A percentile compares a stretch with the other conserved stretches of the same genome.
Conservation (phyloP, 768 basidiomycete species). For the Hericium erinaceus region DNA sequence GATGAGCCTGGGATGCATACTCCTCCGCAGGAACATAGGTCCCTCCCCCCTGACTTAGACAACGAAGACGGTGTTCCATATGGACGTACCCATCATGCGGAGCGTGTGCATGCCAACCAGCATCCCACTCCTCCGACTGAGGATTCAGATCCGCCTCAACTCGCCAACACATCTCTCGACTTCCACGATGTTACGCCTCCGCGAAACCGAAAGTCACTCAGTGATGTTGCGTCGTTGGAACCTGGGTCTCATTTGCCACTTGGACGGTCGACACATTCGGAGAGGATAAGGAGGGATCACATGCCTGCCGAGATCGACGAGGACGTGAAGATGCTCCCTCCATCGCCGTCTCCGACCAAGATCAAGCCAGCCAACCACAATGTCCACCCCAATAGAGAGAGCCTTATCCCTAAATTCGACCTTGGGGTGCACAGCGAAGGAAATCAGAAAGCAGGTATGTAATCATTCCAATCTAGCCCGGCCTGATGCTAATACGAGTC, state of each 20-base stretch:
- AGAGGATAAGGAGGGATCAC: slow-evolving; percentile 19
- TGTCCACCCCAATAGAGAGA: slow-evolving; percentile 17
- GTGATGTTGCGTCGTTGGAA: slow-evolving; percentile 3
- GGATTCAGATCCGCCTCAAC: not conserved
- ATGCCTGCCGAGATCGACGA: slow-evolving; percentile 24
- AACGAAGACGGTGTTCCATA: slow-evolving; percentile 56
- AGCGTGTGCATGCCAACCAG: slow-evolving; percentile 33
- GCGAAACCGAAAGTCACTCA: slow-evolving; percentile 1
- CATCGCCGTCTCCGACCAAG: slow-evolving; percentile 40
- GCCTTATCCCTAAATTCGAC: slow-evolving; percentile 27
- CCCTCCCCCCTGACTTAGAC: slow-evolving; percentile 47
- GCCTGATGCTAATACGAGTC: not conserved
- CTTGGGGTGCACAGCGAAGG: slow-evolving; percentile 14
- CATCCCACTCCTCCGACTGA: slow-evolving; percentile 16
- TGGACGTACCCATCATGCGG: slow-evolving; percentile 53
- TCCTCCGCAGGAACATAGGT: slow-evolving; percentile 19
- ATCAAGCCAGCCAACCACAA: not conserved
- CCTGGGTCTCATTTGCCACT: slow-evolving; percentile 23
- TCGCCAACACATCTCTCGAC: slow-evolving; percentile 6
- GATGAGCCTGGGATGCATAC: slow-evolving; percentile 34
- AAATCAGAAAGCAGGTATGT: slow-evolving; percentile 1
- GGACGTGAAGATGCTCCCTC: slow-evolving; percentile 36
- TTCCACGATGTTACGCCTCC: slow-evolving; percentile 14
- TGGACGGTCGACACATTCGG: slow-evolving; percentile 31
- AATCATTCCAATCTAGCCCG: not conserved